Evolutionary conservation across 371 early-diverging fungal species (phyloP), one percentile per base, ranked within the genome.

Genomic region (Mucor velutinosus): DNA sequence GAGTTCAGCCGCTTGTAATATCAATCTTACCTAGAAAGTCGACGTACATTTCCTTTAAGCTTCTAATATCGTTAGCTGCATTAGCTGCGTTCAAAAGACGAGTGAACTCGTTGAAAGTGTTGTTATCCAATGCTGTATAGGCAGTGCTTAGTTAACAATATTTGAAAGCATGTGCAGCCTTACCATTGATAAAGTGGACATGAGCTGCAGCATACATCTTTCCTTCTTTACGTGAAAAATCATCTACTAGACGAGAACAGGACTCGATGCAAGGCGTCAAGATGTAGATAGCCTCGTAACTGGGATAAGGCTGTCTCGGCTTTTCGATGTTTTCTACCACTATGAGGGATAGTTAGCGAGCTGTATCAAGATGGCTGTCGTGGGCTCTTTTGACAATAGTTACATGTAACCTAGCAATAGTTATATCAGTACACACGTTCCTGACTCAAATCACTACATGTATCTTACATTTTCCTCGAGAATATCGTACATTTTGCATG

Each of bases 401-500:
- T 75, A 75, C 77, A 72, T 35, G 74, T 76, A 59, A 75, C 77
- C 76, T 77, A 78, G 32, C 59, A 30, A 33, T 35, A 60, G 32
- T 55, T 3, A 47, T 45, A 47, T 59, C 14, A 60, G 49, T 60
- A 45, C 23, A 68, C 60, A 25, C n/a, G 29, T 45, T 58, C 37
- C 27, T 58, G 39, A 25, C 11, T 33, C 11, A 2, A 21, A 7
- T 19, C 15, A 58, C 23, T 39, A 25, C 12, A 7, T 57, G 29
- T 4, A n/a, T 35, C 93, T 93, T 58, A 98, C 96, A 69, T 97
- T 95, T 75, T 96, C 94, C 71, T 97, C 95, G 27, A 95, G 84
- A 72, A 98, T 91, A 65, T 97, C 96, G 66, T 89, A 88, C 93
- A 94, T 95, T 80, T 94, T 93, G 77, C 95, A 93, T 8, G 92